These are phyloP conservation scores for Aspergillus sojae DNA, from an alignment of 2,329 filamentous ascomycete species.

Conservation along the genomic window DNA sequence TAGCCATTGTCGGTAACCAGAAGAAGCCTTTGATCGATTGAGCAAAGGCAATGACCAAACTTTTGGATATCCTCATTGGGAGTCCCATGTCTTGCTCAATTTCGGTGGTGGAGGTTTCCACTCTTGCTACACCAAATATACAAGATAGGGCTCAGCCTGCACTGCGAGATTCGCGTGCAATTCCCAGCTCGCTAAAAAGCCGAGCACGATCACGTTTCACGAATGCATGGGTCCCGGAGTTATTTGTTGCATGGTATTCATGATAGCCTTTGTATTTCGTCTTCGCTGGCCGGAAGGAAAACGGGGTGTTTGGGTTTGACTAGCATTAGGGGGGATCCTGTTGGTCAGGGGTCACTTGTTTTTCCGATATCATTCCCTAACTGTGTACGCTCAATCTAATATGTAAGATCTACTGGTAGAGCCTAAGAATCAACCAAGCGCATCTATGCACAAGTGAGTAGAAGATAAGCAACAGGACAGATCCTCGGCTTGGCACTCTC, in stretches of 20 bases:
- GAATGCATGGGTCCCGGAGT: constrained; percentile 42
- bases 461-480: neutral
- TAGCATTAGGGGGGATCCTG: constrained; percentile 15
- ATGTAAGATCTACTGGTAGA: constrained; percentile 21
- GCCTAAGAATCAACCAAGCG: neutral
- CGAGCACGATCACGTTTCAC: constrained; percentile 33
- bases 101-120: neutral
- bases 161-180: constrained; percentile 11
- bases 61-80: constrained; percentile 11
- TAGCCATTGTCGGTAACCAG: constrained; percentile 63
- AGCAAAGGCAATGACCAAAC: constrained; percentile 28
- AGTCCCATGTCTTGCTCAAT: constrained; percentile 16
- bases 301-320: constrained; percentile 25
- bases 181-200: constrained; percentile 18
- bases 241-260: constrained; percentile 33
- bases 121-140: constrained; percentile 3
- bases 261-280: constrained; percentile 27
- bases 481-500: neutral
- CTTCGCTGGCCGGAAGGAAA: constrained; percentile 18
- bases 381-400: constrained; percentile 20
- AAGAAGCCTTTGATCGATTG: constrained; percentile 69
- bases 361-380: constrained; percentile 12
- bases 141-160: constrained; percentile 7
- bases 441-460: neutral
- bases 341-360: constrained; percentile 11